A percentile compares a stretch with the other conserved stretches of the same genome.
These are phyloP conservation scores for Cadophora malorum DNA, from an alignment of 2,329 filamentous ascomycete species.

Conservation along the genomic window DNA sequence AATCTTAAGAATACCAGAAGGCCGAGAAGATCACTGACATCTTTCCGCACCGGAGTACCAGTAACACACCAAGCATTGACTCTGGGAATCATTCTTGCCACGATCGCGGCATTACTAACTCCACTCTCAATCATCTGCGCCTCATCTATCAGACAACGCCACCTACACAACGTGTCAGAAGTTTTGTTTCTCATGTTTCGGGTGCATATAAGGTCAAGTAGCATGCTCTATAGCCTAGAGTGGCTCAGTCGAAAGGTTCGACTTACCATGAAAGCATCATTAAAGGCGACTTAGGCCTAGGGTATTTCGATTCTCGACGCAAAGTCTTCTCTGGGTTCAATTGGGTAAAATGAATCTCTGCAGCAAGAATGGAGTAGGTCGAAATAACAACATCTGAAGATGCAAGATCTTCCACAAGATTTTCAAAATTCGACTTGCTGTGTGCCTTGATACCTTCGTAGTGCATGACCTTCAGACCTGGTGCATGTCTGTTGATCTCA, in stretches of 20 bases:
- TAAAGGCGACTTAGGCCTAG: constrained; percentile 74
- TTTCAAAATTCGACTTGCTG: constrained; percentile 43
- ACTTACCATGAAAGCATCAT: constrained; percentile 72
- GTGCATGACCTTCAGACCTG: constrained; percentile 59
- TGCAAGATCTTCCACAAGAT: constrained; percentile 54
- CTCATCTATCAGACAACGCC: constrained; percentile 80
- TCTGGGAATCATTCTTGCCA: constrained; percentile 81
- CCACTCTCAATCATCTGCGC: constrained; percentile 95
- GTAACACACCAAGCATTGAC: constrained; percentile 91
- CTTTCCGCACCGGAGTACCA: constrained; percentile 85
- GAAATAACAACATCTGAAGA: constrained; percentile 66
- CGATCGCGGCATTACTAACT: constrained; percentile 79
- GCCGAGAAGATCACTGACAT: constrained; percentile 79
- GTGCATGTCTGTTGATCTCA: constrained; percentile 65
- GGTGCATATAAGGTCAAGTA: background rate
- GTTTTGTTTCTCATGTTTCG: background rate
- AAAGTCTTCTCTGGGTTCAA: constrained; percentile 72
- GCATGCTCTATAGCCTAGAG: background rate
- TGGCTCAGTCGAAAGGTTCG: background rate
- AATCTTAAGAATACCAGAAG: constrained; percentile 82
- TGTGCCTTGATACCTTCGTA: constrained; percentile 57
- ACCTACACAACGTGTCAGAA: constrained; percentile 47
- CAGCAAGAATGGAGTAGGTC: constrained; percentile 73
- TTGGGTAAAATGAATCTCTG: constrained; percentile 79
- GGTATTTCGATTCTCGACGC: constrained; percentile 68